phyloP scores from a whole-genome alignment of 2,329 filamentous ascomycete genomes.

The Aspergillus tanneri region DNA sequence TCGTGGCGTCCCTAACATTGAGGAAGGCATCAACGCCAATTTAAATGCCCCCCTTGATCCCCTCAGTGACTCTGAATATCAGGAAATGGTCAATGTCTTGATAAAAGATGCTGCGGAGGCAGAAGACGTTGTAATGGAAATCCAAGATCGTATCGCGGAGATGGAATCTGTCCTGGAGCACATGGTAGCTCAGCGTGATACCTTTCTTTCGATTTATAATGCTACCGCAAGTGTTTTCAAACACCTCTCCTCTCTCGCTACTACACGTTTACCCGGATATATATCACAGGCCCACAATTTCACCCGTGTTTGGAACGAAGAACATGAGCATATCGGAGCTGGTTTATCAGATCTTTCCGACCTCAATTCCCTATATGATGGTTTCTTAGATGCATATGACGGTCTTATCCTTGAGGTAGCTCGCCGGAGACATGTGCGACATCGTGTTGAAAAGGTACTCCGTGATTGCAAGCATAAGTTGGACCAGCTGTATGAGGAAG shows the following conservation, averaged over 20 bases:
- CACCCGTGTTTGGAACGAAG: constrained; percentile 65
- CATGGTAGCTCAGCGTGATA: constrained; percentile 63
- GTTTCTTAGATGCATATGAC: constrained; percentile 81
- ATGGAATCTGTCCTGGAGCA: constrained; percentile 71
- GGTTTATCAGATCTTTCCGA: constrained; percentile 75
- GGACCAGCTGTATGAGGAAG: constrained; percentile 70
- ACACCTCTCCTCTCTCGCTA: constrained; percentile 66
- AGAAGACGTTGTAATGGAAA: constrained; percentile 63
- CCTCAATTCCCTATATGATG: constrained; percentile 79
- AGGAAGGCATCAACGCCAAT: constrained; percentile 33
- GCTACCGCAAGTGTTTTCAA: constrained; percentile 63
- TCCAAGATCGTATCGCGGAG: constrained; percentile 70
- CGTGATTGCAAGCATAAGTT: constrained; percentile 75
- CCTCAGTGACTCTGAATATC: constrained; percentile 71
- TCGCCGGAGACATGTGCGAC: constrained; percentile 69
- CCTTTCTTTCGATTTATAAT: constrained; percentile 55
- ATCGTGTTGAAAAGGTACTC: constrained; percentile 71
- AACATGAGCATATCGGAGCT: constrained; percentile 66
- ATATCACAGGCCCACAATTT: constrained; percentile 50
- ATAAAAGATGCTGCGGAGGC: constrained; percentile 56
- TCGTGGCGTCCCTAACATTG: constrained; percentile 31
- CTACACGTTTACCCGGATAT: constrained; percentile 57
- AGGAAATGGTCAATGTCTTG: constrained; percentile 80
- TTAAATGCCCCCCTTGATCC: constrained; percentile 60
- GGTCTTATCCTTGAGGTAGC: constrained; percentile 80